These are phyloP conservation scores for Aspergillus fischeri DNA, from an alignment of 2,329 filamentous ascomycete genomes.

Conservation along the genomic window DNA sequence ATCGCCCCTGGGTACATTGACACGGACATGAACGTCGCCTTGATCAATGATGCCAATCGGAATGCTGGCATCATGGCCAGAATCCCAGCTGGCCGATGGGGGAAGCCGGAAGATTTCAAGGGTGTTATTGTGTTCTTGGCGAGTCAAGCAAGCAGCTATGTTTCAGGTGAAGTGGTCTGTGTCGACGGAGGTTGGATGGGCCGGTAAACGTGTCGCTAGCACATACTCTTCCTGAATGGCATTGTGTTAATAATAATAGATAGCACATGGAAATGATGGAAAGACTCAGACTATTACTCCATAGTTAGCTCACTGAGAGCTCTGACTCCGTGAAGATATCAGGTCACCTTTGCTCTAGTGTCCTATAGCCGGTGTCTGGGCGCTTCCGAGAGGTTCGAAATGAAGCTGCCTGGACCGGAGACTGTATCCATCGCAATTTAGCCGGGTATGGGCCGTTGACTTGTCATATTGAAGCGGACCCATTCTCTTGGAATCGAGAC, in stretches of 20 bases:
- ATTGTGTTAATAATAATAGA: background rate
- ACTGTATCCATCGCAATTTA: background rate
- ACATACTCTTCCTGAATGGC: background rate
- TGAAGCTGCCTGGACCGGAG: background rate
- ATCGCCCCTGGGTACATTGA: conserved; percentile 87
- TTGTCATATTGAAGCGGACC: background rate
- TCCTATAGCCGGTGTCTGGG: background rate
- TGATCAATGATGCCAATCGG: conserved; percentile 68
- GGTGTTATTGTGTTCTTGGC: conserved; percentile 75
- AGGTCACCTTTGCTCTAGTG: conserved; percentile 6
- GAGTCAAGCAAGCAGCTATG: conserved; percentile 71
- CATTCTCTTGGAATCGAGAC: background rate
- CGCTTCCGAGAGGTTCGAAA: background rate
- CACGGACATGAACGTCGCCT: conserved; percentile 89
- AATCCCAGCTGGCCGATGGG: conserved; percentile 84
- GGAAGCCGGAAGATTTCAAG: conserved; percentile 80
- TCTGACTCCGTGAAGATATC: background rate
- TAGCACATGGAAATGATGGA: background rate
- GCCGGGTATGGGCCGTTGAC: background rate
- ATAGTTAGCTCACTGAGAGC: background rate
- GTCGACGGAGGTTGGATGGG: conserved; percentile 96
- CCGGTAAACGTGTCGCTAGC: conserved; percentile 46
- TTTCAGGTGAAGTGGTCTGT: conserved; percentile 74
- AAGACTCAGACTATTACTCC: background rate
- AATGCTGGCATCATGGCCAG: conserved; percentile 70